These are phyloP conservation scores for Porpolomopsis calyptriformis DNA, from an alignment of 768 basidiomycete species.

Conservation along the genomic window DNA sequence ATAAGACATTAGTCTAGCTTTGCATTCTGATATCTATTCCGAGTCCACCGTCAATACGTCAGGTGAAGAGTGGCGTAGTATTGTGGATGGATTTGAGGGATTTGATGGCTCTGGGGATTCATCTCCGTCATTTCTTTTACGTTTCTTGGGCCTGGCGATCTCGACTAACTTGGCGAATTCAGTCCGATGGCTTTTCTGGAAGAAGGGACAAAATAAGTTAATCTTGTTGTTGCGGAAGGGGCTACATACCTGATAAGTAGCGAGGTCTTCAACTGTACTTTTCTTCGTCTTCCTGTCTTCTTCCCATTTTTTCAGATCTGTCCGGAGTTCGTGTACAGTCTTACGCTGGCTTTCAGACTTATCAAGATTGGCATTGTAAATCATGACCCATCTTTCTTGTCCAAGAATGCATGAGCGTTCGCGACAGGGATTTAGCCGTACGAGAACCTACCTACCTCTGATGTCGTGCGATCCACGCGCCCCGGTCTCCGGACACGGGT, in stretches of 20 bases:
- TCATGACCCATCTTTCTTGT: constrained; percentile 60
- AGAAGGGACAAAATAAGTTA: neutral
- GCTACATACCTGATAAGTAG: constrained; percentile 29
- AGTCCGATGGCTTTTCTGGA: constrained; percentile 28
- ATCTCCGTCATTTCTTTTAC: neutral
- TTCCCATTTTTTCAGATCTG: constrained; percentile 52
- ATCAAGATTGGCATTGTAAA: constrained; percentile 66
- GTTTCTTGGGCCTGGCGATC: constrained; percentile 24
- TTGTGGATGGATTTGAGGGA: constrained; percentile 14
- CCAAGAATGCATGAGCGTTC: neutral
- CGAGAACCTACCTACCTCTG: constrained; percentile 30
- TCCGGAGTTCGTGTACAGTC: constrained; percentile 33
- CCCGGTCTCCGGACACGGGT: constrained; percentile 41
- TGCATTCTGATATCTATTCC: constrained; percentile 24
- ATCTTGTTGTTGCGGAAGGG: constrained; percentile 3
- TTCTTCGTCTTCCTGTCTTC: constrained; percentile 35
- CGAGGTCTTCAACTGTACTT: constrained; percentile 27
- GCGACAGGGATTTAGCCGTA: neutral
- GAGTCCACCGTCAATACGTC: constrained; percentile 27
- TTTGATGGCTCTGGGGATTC: constrained; percentile 2
- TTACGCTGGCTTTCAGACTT: constrained; percentile 35
- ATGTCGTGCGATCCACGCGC: constrained; percentile 44
- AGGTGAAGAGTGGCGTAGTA: constrained; percentile 4
- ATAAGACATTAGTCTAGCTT: too few species aligned
- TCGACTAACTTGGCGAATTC: constrained; percentile 32